Evolutionary conservation across 352 stramenopile species (phyloP).

Genomic region (Phytophthora capsici): DNA sequence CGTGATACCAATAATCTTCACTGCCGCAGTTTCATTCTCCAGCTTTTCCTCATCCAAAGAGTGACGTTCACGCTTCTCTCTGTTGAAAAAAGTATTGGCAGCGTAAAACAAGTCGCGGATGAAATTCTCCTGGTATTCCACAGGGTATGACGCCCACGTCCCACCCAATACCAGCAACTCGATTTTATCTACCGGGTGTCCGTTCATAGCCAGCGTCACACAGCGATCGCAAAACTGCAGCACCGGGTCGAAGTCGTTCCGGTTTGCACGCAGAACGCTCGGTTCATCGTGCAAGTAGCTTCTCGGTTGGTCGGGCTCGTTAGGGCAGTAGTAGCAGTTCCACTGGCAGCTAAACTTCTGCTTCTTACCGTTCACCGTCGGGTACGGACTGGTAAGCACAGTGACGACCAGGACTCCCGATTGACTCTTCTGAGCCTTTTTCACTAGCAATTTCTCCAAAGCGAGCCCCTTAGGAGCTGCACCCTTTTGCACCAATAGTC

Average conservation of each 20-base stretch:
- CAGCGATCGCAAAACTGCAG: slow-evolving; percentile 92
- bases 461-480: slow-evolving; percentile 49
- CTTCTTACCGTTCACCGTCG: slow-evolving; percentile 78
- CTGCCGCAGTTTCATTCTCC: slow-evolving; percentile 82
- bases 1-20: slow-evolving; percentile 93
- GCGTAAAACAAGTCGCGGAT: slow-evolving; percentile 94
- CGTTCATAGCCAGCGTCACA: slow-evolving; percentile 92
- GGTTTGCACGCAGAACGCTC: slow-evolving; percentile 92
- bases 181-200: slow-evolving; percentile 94
- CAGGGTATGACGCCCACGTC: slow-evolving; percentile 93
- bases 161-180: slow-evolving; percentile 92
- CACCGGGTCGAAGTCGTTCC: slow-evolving; percentile 92
- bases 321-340: slow-evolving; percentile 97
- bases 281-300: slow-evolving; percentile 95
- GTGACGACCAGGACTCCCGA: slow-evolving; percentile 93
- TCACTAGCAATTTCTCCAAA: slow-evolving; percentile 85
- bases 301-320: slow-evolving; percentile 91
- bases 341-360: slow-evolving; percentile 94
- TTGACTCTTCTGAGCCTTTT: slow-evolving; percentile 91
- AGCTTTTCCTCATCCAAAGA: slow-evolving; percentile 90
- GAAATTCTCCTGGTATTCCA: slow-evolving; percentile 91
- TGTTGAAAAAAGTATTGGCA: slow-evolving; percentile 92
- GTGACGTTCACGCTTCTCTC: slow-evolving; percentile 64
- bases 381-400: slow-evolving; percentile 93
- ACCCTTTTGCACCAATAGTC: slow-evolving; percentile 73